Percentiles rank a stretch among this genome's conserved stretches.
These are phyloP conservation scores for Lolium perenne DNA, from an alignment of 176 grass and related monocot genomes.

Conservation along the genomic window DNA sequence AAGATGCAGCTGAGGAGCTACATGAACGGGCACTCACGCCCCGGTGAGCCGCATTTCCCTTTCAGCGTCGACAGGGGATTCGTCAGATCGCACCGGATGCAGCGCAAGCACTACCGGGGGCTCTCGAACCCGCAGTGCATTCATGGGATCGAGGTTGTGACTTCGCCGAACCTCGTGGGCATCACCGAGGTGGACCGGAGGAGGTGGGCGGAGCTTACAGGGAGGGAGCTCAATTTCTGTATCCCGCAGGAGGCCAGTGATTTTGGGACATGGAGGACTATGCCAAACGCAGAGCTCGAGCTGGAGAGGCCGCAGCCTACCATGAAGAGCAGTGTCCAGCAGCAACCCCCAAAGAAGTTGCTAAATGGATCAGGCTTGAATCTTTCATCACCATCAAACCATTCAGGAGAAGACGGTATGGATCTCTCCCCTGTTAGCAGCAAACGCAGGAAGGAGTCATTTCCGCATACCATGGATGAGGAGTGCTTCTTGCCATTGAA, in stretches of 20 bases:
- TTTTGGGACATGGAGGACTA: constrained; percentile 92
- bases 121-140: constrained; percentile 98
- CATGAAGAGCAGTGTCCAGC: constrained; percentile 52
- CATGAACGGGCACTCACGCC: constrained; percentile 96
- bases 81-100: constrained; percentile 94
- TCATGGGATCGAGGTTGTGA: constrained; percentile 93
- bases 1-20: constrained; percentile 99
- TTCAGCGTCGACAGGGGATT: constrained; percentile 88
- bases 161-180: constrained; percentile 61
- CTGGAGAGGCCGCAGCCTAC: constrained; percentile 62
- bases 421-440: constrained; percentile 90
- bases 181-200: constrained; percentile 78
- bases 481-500: constrained; percentile 77
- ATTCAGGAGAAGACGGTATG: constrained; percentile 72
- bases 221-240: constrained; percentile 82
- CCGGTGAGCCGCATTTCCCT: constrained; percentile 83
- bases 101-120: constrained; percentile 94
- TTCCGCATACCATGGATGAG: constrained; percentile 67
- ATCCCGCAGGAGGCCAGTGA: constrained; percentile 86
- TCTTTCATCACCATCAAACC: constrained; percentile 78
- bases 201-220: constrained; percentile 92
- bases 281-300: constrained; percentile 80
- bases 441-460: constrained; percentile 81
- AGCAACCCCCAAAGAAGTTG: constrained; percentile 68
- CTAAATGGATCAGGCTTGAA: constrained; percentile 80